phyloP scores from a whole-genome alignment of 345 rosid genomes.

The Arabis alpina region DNA sequence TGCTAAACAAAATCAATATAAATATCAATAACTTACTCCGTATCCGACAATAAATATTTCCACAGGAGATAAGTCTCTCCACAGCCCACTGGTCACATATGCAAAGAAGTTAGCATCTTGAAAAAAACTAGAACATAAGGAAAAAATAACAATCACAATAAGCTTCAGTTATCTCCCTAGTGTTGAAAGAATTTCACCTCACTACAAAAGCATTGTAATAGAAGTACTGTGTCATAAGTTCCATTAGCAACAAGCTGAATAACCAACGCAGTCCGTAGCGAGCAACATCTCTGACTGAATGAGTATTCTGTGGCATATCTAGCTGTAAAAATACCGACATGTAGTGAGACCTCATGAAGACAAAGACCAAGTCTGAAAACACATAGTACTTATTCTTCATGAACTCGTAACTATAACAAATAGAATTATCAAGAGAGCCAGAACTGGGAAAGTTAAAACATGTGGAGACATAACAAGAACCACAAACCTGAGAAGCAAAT shows the following conservation, averaged over 20 bases:
- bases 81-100: constrained; percentile 66
- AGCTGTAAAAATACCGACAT: constrained; percentile 50
- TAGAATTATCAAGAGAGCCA: background rate
- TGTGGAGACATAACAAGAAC: constrained; percentile 17
- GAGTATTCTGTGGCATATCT: constrained; percentile 67
- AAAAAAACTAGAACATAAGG: background rate
- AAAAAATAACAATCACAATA: background rate
- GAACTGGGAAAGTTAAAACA: background rate
- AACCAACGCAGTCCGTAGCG: constrained; percentile 82
- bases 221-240: constrained; percentile 74
- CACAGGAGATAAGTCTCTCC: constrained; percentile 83
- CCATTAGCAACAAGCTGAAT: constrained; percentile 72
- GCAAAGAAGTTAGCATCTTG: constrained; percentile 23
- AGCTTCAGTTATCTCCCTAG: background rate
- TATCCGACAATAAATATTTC: constrained; percentile 87
- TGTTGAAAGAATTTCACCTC: constrained; percentile 55
- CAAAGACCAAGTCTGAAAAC: background rate
- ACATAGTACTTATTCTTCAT: background rate
- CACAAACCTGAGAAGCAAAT: constrained; percentile 83
- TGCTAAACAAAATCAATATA: background rate
- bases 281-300: constrained; percentile 55
- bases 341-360: constrained; percentile 18
- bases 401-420: constrained; percentile 6
- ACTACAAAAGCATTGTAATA: constrained; percentile 88
- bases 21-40: constrained; percentile 67